Percentiles rank a stretch among this genome's conserved stretches.
phyloP scores from a whole-genome alignment of 768 basidiomycete genomes.

The Lactarius deliciosus region DNA sequence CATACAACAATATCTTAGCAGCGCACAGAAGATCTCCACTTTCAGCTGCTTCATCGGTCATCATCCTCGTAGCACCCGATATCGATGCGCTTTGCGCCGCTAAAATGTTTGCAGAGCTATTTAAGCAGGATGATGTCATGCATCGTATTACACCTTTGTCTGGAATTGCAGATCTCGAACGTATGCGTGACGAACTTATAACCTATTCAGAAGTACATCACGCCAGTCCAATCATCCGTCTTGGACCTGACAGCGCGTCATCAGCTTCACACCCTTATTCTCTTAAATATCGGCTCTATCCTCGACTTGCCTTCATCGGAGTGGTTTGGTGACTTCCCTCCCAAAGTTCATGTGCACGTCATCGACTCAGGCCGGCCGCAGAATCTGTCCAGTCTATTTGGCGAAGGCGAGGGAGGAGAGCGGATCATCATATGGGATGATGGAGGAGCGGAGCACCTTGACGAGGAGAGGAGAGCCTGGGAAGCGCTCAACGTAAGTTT shows the following conservation, averaged over 20 bases:
- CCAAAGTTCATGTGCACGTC: conserved; percentile 75
- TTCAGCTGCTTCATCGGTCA: conserved; percentile 78
- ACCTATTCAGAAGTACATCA: conserved; percentile 62
- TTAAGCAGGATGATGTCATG: conserved; percentile 92
- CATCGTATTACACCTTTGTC: conserved; percentile 89
- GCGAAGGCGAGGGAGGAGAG: conserved; percentile 61
- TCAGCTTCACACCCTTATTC: conserved; percentile 84
- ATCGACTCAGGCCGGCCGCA: conserved; percentile 93
- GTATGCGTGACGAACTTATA: conserved; percentile 61
- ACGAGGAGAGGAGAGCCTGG: conserved; percentile 77
- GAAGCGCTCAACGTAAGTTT: conserved; percentile 72
- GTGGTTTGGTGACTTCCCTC: conserved; percentile 74
- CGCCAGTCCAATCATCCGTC: conserved; percentile 5
- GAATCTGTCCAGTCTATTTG: conserved; percentile 85
- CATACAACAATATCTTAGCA: conserved; percentile 71
- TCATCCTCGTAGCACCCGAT: conserved; percentile 84
- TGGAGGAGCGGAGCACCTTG: conserved; percentile 69
- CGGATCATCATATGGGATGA: conserved; percentile 93
- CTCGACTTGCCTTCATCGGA: conserved; percentile 72
- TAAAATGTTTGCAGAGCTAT: conserved; percentile 82
- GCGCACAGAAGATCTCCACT: conserved; percentile 70
- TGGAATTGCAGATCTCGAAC: conserved; percentile 74
- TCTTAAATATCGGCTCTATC: conserved; percentile 90
- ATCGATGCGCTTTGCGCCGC: conserved; percentile 92
- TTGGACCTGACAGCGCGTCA: conserved; percentile 13